Base-by-base conservation (phyloP, 2,329 filamentous ascomycete genomes). In the Neopestalotiopsis sp. region DNA sequence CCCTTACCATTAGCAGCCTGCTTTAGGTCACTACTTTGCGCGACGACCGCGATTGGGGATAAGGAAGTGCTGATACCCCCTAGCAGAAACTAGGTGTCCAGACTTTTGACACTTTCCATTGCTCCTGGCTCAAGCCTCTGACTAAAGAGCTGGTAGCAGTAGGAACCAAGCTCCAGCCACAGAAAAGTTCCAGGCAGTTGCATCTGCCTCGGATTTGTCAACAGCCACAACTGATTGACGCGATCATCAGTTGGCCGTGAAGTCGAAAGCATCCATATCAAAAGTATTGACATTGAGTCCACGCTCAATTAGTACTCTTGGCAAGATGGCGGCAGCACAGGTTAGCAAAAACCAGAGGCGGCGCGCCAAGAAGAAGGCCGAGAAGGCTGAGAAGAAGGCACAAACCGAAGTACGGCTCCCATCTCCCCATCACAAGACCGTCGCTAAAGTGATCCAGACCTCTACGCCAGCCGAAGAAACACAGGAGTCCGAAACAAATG, bases 281-380 rank as follows among this genome's bases (percentile, higher is more conserved):
- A 59, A 59, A 34, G 30, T 30, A 30, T 10, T 24, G 24, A 59
- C 57, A 24, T 24, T 17, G 57, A 52, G n/a, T n/a, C 4, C n/a
- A 52, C 45, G 7, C 20, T 20, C 17, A 30, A n/a, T 42, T 13
- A 38, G 40, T 34, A 40, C 64, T 28, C 9, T 60, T 49, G 70
- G 74, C 81, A 84, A 80, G 78, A 91, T 91, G 89, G 89, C 88
- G 76, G 80, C 84, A 73, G 81, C 86, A 74, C 97, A 95, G 84
- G 90, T 92, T 85, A 94, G 92, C 80, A 98, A 98, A 86, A 98
- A 98, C 82, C 94, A 97, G 83, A 91, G 95, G 85, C 90, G 94
- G 80, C 91, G 95, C 80, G 93, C 94, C 63, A 95, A 95, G 86
- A 97, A 96, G 89, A 98, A 97, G 90, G 92, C 94, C 76, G 90